Conservation (phyloP, 176 grass and related monocot species). For the Hyparrhenia diplandra region DNA sequence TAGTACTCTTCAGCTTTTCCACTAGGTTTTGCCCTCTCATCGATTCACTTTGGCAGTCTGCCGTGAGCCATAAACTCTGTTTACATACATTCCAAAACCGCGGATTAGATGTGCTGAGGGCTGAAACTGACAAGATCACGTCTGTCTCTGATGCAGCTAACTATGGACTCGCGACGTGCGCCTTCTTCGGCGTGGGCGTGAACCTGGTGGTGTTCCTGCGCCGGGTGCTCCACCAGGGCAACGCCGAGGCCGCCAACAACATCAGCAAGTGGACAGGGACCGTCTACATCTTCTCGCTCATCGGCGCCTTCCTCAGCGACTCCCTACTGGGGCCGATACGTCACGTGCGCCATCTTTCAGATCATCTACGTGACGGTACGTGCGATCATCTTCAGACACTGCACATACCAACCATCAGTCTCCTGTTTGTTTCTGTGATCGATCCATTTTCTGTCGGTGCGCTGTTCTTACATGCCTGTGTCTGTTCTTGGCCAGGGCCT, state of each 20-base stretch:
- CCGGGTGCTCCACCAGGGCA: conserved; percentile 61
- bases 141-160: conserved; percentile 46
- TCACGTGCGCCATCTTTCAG: conserved; percentile 81
- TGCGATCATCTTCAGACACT: not conserved
- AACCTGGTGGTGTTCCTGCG: conserved; percentile 85
- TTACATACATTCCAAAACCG: not conserved
- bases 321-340: conserved; percentile 88
- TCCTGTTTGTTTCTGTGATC: no score
- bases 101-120: not conserved
- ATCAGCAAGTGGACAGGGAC: conserved; percentile 94
- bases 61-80: not conserved
- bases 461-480: not conserved
- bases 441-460: not conserved
- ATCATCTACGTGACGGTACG: conserved; percentile 68
- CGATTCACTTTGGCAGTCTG: not conserved
- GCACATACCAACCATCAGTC: not conserved
- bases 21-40: not conserved
- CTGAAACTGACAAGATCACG: not conserved
- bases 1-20: conserved; percentile 17
- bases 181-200: conserved; percentile 90
- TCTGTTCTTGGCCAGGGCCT: conserved; percentile 48
- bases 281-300: conserved; percentile 82
- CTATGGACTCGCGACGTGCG: conserved; percentile 67
- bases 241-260: conserved; percentile 69
- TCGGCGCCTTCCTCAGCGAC: conserved; percentile 86